Base-by-base conservation (phyloP, 495 filamentous ascomycete genomes). In the Aspergillus panamensis region DNA sequence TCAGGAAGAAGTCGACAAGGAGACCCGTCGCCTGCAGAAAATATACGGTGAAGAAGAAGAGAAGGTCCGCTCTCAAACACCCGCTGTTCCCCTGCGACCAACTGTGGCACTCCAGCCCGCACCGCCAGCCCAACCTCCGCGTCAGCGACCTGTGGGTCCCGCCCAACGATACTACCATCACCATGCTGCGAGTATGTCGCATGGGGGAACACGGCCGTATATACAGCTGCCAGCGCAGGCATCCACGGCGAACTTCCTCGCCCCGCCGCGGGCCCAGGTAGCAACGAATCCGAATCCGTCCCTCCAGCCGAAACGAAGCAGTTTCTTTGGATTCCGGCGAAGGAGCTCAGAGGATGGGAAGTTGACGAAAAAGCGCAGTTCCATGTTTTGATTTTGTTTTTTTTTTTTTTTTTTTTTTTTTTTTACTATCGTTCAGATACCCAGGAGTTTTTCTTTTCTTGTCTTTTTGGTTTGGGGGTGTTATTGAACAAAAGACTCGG, bases 21-120 rank as follows among this genome's bases (percentile, higher is more conserved):
- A 97, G 71, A 97, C 94, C 0, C 88, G 92, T 64, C 79, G 92
- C 3, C 70, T 98, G 9, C 80, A 85, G 44, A 82, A 81, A 60
- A 60, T 88, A 52, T 96, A 92, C 65, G 91, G 89, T 35, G 77
- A 68, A 29, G 78, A 84, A 50, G 75, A 78, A 49, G 57, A 72
- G 25, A 68, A 69, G 45, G 74, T 57, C 5, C 76, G 72, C 19
- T 53, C 54, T 21, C 73, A 73, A 43, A 62, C 62, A 7, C 60
- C 70, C 29, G 33, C 62, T 0, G 42, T 73, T 8, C 61, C 71
- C n/a, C 60, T 69, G 21, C 64, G 69, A 42, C 61, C 60, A n/a
- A 49, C 64, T 25, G 56, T 25, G 25, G 25, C 63, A 53, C 53
- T 66, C 53, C 40, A 63, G 44, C 1, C 62, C 62, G 32, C 3